Evolutionary conservation across 2,329 filamentous ascomycete genomes (phyloP), one percentile per base, ranked within the genome.

Genomic region (Verticillium longisporum): DNA sequence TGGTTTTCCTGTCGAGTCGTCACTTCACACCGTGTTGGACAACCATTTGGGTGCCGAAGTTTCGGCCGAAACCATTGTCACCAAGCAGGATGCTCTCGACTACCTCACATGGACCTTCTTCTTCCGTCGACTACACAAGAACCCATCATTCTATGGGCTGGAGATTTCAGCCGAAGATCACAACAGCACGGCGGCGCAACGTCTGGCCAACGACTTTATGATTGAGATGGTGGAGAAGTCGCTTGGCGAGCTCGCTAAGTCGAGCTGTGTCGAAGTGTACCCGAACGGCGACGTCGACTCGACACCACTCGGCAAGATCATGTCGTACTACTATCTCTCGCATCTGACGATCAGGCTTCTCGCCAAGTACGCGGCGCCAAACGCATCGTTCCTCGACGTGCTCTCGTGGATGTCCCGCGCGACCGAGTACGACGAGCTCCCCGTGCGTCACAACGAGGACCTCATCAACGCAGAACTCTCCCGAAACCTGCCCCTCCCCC

Each of bases 81-180:
- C 92, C 9, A 97, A 97, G 75, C 95, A 99, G 75, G 95, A 99
- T 75, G 95, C 95, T 1, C 83, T 99, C 4, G 96, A 99, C 74
- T 99, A 99, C 71, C 78, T 99, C 59, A 99, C 95, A 0, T 99
- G 96, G 95, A 99, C 96, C 1, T 99, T 99, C 80, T 99, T 99
- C 84, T 99, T 99, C 83, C 87, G 96, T 2, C 84, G 95, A 11
- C 78, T 99, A 45, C 95, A 99, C 79, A 99, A 99, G 80, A 99
- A 99, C 68, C 95, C 95, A 1, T 96, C 93, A 0, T 99, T 97
- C 77, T 99, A 99, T 68, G 96, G 96, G 0, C 86, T 99, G 0
- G 90, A 97, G 71, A 95, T 99, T 55, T 91, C 91, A 0, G 89
- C 91, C 0, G 93, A 97, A 68, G 92, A 97, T 68, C 92, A 97